Conservation (phyloP, 192 early-diverging fungal species). For the Backusella morwellensis region DNA sequence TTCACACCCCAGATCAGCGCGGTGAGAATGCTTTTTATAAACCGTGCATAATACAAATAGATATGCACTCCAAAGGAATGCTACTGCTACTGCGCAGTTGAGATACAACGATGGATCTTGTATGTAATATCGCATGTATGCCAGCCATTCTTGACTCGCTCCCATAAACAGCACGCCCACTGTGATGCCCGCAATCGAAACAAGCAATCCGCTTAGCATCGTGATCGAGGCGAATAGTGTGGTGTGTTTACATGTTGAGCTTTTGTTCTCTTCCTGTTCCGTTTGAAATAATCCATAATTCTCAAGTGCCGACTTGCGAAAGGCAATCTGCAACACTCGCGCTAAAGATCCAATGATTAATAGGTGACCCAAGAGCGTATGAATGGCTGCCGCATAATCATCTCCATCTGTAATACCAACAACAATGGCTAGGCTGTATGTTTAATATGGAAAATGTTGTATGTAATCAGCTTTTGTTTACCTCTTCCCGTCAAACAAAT, state of each 20-base stretch:
- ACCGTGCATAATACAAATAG: slow-evolving; percentile 15
- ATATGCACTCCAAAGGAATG: slow-evolving; percentile 33
- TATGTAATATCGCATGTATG: slow-evolving; percentile 32
- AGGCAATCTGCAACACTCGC: slow-evolving; percentile 9
- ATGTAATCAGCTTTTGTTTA: background rate
- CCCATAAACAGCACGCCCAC: slow-evolving; percentile 38
- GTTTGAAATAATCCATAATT: slow-evolving; percentile 7
- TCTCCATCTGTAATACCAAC: background rate
- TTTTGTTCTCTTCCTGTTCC: background rate
- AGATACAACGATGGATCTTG: slow-evolving; percentile 38
- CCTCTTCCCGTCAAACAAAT: slow-evolving; percentile 41
- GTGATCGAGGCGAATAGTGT: slow-evolving; percentile 27
- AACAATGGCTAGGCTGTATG: slow-evolving; percentile 1
- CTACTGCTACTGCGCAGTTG: slow-evolving; percentile 34
- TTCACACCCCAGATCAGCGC: background rate
- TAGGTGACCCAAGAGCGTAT: slow-evolving; percentile 13
- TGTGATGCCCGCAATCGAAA: slow-evolving; percentile 30
- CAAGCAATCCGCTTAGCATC: slow-evolving; percentile 39
- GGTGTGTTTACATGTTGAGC: slow-evolving; percentile 6
- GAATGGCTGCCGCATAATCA: slow-evolving; percentile 8
- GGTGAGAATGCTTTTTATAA: background rate
- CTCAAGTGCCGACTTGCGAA: slow-evolving; percentile 1
- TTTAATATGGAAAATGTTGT: background rate
- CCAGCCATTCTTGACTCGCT: slow-evolving; percentile 35
- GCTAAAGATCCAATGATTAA: slow-evolving; percentile 10